A percentile compares a stretch with the other conserved stretches of the same genome.
Evolutionary conservation across 164 flowering plant species (phyloP).

Genomic region (Stephania cephalantha): DNA sequence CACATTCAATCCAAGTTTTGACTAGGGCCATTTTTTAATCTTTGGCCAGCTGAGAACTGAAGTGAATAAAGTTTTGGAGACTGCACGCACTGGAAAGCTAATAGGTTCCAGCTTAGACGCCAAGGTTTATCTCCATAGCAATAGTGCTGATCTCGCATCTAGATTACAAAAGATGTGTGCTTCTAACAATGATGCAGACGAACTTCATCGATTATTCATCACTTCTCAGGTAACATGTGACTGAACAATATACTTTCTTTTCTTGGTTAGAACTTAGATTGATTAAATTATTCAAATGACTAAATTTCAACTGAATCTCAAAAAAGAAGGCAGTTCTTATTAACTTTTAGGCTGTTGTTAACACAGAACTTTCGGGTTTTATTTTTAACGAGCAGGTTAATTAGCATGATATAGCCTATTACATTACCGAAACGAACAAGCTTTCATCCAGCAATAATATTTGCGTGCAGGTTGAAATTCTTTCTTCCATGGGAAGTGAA

Average conservation of each 20-base stretch:
- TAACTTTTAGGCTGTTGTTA: background rate
- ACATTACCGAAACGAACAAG: background rate
- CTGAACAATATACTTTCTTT: no score
- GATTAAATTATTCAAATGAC: no score
- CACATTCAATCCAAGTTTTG: background rate
- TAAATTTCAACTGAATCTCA: no score
- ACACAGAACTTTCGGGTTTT: background rate
- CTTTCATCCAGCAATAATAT: background rate
- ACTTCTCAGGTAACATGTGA: slow-evolving; percentile 72
- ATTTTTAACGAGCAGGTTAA: background rate
- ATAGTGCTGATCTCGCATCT: slow-evolving; percentile 44
- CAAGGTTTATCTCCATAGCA: slow-evolving; percentile 59
- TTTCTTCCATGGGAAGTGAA: slow-evolving; percentile 38
- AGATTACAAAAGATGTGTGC: slow-evolving; percentile 49
- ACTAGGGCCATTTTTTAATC: background rate
- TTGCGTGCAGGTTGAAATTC: slow-evolving; percentile 58
- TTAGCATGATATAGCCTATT: no score
- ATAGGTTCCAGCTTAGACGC: slow-evolving; percentile 97
- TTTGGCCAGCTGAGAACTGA: slow-evolving; percentile 76
- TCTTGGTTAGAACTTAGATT: no score
- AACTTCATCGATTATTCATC: slow-evolving; percentile 73
- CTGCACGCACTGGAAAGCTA: slow-evolving; percentile 68
- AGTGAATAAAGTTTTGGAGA: slow-evolving; percentile 83
- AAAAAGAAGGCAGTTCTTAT: no score
- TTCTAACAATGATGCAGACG: slow-evolving; percentile 65